A percentile compares a stretch with the other conserved stretches of the same genome.
Conservation (phyloP, 306 rosid species). For the Vachellia collinsii region DNA sequence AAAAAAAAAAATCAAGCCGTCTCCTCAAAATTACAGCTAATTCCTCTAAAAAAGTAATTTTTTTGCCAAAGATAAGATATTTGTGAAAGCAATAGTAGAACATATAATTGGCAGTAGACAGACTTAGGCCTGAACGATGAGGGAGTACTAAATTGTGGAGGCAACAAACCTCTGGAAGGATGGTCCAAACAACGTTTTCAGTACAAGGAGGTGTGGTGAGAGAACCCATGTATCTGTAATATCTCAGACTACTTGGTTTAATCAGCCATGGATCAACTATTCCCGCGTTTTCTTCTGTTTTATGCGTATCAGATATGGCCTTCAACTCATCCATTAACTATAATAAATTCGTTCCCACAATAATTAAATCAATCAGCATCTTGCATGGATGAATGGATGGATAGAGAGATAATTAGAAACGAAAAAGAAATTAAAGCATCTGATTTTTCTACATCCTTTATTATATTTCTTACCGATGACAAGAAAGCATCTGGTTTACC, state of each 20-base stretch:
- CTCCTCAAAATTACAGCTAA: no score
- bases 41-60: no score
- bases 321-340: conserved; percentile 44
- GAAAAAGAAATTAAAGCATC: no score
- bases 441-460: not conserved
- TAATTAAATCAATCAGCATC: not conserved
- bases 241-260: conserved; percentile 26
- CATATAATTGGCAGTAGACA: no score
- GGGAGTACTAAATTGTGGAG: no score
- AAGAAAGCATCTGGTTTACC: conserved; percentile 60
- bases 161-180: conserved; percentile 38
- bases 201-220: conserved; percentile 77
- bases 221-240: conserved; percentile 76
- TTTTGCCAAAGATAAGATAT: no score
- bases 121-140: no score
- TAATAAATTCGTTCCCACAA: not conserved
- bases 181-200: conserved; percentile 65
- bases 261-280: conserved; percentile 46
- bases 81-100: no score
- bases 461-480: conserved; percentile 43
- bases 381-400: no score
- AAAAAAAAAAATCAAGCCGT: no score
- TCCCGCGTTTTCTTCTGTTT: conserved; percentile 39
- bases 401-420: no score
- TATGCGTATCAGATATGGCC: conserved; percentile 30